Percentiles rank a stretch among this genome's conserved stretches.
phyloP scores from a whole-genome alignment of 306 rosid genomes.

The Oxytropis ochrocephala region DNA sequence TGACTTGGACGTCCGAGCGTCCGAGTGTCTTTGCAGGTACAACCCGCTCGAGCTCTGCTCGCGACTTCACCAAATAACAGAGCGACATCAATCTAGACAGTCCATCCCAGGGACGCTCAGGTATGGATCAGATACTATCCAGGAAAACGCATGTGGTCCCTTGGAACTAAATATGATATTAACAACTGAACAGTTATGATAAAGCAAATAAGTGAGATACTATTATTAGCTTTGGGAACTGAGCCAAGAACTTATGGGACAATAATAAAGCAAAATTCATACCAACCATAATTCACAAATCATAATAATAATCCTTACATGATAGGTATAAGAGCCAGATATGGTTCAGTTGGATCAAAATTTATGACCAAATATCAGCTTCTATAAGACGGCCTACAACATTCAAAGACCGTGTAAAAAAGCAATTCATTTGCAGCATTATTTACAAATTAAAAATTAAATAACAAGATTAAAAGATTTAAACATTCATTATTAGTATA shows the following conservation, averaged over 20 bases:
- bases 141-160: background rate
- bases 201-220: too few species aligned
- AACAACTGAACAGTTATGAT: background rate
- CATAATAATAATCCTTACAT: slow-evolving; percentile 43
- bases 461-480: background rate
- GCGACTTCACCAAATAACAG: too few species aligned
- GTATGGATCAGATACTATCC: background rate
- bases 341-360: slow-evolving; percentile 54
- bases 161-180: background rate
- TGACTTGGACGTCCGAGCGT: too few species aligned
- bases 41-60: too few species aligned
- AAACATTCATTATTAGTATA: background rate
- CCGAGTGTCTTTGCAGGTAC: too few species aligned
- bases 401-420: slow-evolving; percentile 15
- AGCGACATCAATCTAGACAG: too few species aligned
- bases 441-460: background rate
- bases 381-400: slow-evolving; percentile 46
- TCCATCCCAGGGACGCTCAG: too few species aligned
- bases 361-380: slow-evolving; percentile 50
- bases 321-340: slow-evolving; percentile 42
- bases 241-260: background rate
- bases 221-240: slow-evolving; percentile 3
- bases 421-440: background rate
- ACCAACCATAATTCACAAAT: slow-evolving; percentile 18
- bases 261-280: background rate